These are phyloP conservation scores for Rubroshorea leprosula DNA, from an alignment of 345 rosid species.

Conservation along the genomic window DNA sequence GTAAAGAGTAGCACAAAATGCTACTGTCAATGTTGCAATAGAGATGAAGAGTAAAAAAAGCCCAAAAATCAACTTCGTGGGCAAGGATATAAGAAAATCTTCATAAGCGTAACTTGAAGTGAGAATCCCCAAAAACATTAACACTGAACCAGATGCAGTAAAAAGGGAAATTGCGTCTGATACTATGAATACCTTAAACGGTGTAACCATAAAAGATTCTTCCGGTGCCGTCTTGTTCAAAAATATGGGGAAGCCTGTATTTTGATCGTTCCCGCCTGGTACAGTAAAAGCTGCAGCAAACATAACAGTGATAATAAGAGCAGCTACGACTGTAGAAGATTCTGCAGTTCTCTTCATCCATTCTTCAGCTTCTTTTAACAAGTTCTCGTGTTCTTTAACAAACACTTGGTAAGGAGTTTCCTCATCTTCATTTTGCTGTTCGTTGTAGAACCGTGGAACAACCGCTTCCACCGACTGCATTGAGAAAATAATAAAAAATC, in stretches of 20 bases:
- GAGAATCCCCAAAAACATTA: too few relatives aligned
- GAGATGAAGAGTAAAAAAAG: neutral
- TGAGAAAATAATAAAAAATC: too few relatives aligned
- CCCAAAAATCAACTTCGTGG: neutral
- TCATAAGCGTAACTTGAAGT: neutral
- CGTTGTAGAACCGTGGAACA: neutral
- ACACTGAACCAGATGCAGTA: too few relatives aligned
- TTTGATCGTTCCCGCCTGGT: neutral
- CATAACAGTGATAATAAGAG: neutral
- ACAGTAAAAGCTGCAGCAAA: neutral
- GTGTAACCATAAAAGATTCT: too few relatives aligned
- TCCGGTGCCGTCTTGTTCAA: neutral
- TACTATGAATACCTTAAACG: neutral
- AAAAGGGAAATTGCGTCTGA: too few relatives aligned
- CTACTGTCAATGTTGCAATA: neutral
- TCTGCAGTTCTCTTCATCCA: neutral
- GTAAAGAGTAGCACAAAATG: too few relatives aligned
- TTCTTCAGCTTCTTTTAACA: neutral
- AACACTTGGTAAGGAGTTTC: neutral
- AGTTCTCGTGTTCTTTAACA: neutral
- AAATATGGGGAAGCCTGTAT: neutral
- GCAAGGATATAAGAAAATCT: neutral
- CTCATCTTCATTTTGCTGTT: neutral
- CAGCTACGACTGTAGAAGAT: neutral
- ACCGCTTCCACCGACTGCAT: neutral